Base-by-base conservation (phyloP, 1,284 basidiomycete genomes). In the Trametes versicolor region DNA sequence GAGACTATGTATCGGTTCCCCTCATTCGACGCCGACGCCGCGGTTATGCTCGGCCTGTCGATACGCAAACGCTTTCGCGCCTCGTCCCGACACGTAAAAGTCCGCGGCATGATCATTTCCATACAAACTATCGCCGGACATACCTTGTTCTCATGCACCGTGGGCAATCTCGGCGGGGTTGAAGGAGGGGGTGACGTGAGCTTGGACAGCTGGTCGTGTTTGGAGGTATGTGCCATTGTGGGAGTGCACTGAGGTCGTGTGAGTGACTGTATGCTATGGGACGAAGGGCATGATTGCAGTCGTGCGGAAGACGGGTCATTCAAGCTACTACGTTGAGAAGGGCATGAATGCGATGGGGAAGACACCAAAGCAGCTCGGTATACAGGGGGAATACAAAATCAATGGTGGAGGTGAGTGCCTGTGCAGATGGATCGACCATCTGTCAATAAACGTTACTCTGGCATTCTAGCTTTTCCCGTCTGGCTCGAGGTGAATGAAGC, bases 321-420 rank as follows among this genome's bases (percentile, higher is more conserved):
- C 89, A 8, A 92, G 89, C 68, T 94, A 84, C 74, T 94, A 94
- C 74, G 89, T 94, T 17, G 92, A 94, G 73, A 93, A 92, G 72
- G 90, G 90, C 2, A 91, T 93, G 85, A 86, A 85, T 58, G 92
- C 91, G 4, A 87, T 91, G 86, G 90, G 89, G n/a, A 92, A 91
- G 77, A 86, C 86, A 2, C 82, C 89, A 36, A 87, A 87, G 67
- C 87, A 92, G 71, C 81, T 91, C 77, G 90, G 89, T 6, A 80
- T 90, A 39, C 84, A 88, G 62, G 83, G 82, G 23, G 89, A 92
- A 65, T 82, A 84, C 69, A 78, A 84, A 54, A 84, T 92, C 51
- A 85, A 86, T 65, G 92, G 92, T 58, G 92, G 92, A 79, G 92
- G 92, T 93, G 69, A 77, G 87, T 80, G 27, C 58, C 17, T 54